Base-by-base conservation (phyloP, 2,329 filamentous ascomycete genomes). In the Xylaria sp. region DNA sequence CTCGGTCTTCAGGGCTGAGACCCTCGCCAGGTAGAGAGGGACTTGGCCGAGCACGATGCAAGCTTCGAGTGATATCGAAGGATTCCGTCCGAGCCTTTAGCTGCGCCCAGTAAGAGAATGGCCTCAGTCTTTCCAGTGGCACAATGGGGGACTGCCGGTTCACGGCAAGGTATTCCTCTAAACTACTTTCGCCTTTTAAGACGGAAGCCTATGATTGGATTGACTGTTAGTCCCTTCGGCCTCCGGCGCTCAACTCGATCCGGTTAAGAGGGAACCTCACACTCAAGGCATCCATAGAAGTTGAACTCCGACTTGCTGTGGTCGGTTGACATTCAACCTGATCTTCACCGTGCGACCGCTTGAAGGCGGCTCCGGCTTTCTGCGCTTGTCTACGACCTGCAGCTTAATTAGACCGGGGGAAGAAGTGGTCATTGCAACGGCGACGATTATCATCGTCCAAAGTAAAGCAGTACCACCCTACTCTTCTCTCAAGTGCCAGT, bases 41-140 rank as follows among this genome's bases (percentile, higher is more conserved):
- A 5, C 56, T 57, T 28, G 41, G n/a, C 23, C 2, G 39, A 52
- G 56, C 3, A 3, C n/a, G 52, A 52, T 62, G n/a, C 18, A 46
- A 12, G 25, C 39, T 25, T 23, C 69, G 31, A 8, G 59, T 58
- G 1, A 61, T 12, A 23, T 56, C 39, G 2, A 59, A 55, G 28
- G 63, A 54, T 41, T 66, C 48, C 8, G 61, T 56, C 28, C 69
- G 73, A 5, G 48, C 25, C 8, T 66, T 64, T 12, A 75, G 56
- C 20, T 65, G 41, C 2, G 74, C 71, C 75, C 75, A 76, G 51
- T 74, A 75, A 8, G 67, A 60, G 33, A 72, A 75, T 7, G 75
- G 71, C 39, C 56, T 70, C 13, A 76, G 55, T 43, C 63, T 68
- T 25, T 62, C 67, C 3, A 67, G 28, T 18, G 69, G 48, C 23